These are phyloP conservation scores for Solanum virginianum DNA, from an alignment of 257 asterid species.

Conservation along the genomic window DNA sequence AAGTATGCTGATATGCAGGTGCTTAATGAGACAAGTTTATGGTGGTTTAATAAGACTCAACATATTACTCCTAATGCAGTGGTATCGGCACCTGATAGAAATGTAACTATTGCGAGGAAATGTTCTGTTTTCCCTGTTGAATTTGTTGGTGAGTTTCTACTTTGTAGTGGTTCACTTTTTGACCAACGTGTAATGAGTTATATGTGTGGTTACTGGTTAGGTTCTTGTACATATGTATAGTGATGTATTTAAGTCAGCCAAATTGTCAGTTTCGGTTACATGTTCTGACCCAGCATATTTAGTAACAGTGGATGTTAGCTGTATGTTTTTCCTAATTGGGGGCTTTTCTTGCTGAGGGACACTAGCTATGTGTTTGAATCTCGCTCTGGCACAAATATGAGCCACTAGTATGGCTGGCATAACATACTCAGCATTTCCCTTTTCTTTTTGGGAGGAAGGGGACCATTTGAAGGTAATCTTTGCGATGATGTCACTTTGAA, in stretches of 20 bases:
- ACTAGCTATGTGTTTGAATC: neutral
- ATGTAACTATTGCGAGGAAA: constrained; percentile 92
- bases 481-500: neutral
- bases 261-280: neutral
- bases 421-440: neutral
- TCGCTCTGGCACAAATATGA: neutral
- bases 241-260: neutral
- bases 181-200: neutral
- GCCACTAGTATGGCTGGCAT: neutral
- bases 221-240: neutral
- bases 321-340: neutral
- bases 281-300: neutral
- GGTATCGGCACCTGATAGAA: constrained; percentile 68
- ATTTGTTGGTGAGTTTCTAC: constrained; percentile 69
- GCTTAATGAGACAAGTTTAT: constrained; percentile 84
- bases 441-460: neutral
- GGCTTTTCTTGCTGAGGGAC: neutral
- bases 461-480: neutral
- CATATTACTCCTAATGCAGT: constrained; percentile 84
- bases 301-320: neutral
- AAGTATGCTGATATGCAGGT: constrained; percentile 30
- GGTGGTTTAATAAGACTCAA: constrained; percentile 82
- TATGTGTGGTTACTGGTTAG: neutral
- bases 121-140: constrained; percentile 92
- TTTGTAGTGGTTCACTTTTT: neutral